A percentile compares a stretch with the other conserved stretches of the same genome.
Evolutionary conservation across 1,284 basidiomycete genomes (phyloP).

Genomic region (Chiua sp.): DNA sequence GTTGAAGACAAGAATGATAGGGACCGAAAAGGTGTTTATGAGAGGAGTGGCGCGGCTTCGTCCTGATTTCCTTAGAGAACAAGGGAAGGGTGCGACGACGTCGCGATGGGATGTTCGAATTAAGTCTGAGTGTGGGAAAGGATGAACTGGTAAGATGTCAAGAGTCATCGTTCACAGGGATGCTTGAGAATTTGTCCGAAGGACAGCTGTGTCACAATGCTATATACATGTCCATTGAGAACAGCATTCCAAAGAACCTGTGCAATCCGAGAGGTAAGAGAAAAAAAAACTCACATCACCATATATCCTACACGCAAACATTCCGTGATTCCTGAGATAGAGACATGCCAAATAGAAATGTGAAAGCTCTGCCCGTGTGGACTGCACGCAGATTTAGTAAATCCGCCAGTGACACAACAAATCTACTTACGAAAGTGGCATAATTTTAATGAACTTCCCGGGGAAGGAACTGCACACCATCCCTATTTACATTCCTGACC

Average conservation of each 20-base stretch:
- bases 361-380: conserved; percentile 75
- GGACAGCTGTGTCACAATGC: conserved; percentile 64
- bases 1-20: conserved; percentile 62
- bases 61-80: conserved; percentile 73
- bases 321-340: conserved; percentile 63
- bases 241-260: background rate
- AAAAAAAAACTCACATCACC: conserved; percentile 64
- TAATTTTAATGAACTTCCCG: conserved; percentile 71
- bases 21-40: conserved; percentile 58
- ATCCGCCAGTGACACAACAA: conserved; percentile 1
- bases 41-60: conserved; percentile 60
- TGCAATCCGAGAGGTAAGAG: background rate
- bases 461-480: conserved; percentile 65
- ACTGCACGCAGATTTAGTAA: conserved; percentile 39
- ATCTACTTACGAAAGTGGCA: conserved; percentile 67
- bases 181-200: conserved; percentile 81
- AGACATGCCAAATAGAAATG: conserved; percentile 77
- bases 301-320: conserved; percentile 58
- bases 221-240: conserved; percentile 6
- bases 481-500: conserved; percentile 57
- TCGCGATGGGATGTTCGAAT: conserved; percentile 76
- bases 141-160: conserved; percentile 69
- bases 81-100: conserved; percentile 66
- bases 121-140: conserved; percentile 59
- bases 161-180: conserved; percentile 75